phyloP scores from a whole-genome alignment of 23 red algal species.

The Gracilaria vermiculophylla region DNA sequence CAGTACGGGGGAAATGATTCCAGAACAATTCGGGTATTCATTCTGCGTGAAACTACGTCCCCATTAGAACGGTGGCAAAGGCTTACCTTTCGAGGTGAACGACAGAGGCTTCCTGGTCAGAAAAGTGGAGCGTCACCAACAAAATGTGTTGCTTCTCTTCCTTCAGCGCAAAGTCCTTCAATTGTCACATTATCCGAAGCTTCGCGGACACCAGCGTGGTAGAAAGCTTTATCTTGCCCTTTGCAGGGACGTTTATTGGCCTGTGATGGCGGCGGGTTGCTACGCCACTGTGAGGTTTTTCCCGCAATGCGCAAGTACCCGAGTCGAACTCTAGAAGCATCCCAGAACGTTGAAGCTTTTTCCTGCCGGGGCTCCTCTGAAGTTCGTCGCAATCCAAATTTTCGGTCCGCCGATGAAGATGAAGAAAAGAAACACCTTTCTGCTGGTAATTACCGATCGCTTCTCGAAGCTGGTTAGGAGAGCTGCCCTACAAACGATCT shows the following conservation, averaged over 20 bases:
- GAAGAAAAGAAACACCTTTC: not conserved
- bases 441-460: constrained; percentile 6
- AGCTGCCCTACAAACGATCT: too few relatives aligned
- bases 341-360: not conserved
- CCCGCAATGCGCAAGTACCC: not conserved
- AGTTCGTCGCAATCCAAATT: not conserved
- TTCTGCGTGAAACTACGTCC: too few relatives aligned
- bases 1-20: too few relatives aligned
- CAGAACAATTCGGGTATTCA: too few relatives aligned
- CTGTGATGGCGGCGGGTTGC: not conserved
- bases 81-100: too few relatives aligned
- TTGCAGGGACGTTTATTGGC: not conserved
- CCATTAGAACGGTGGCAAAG: too few relatives aligned
- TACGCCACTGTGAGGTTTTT: not conserved
- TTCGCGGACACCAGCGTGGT: not conserved
- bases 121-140: too few relatives aligned
- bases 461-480: constrained; percentile 9
- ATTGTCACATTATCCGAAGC: too few relatives aligned
- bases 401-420: not conserved
- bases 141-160: too few relatives aligned
- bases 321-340: not conserved
- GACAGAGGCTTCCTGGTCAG: too few relatives aligned
- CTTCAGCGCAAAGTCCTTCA: too few relatives aligned
- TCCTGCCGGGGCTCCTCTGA: too few relatives aligned
- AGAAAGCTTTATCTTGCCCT: not conserved